Evolutionary conservation across 2,329 filamentous ascomycete genomes (phyloP).

Genomic region (Cercospora citrullina): DNA sequence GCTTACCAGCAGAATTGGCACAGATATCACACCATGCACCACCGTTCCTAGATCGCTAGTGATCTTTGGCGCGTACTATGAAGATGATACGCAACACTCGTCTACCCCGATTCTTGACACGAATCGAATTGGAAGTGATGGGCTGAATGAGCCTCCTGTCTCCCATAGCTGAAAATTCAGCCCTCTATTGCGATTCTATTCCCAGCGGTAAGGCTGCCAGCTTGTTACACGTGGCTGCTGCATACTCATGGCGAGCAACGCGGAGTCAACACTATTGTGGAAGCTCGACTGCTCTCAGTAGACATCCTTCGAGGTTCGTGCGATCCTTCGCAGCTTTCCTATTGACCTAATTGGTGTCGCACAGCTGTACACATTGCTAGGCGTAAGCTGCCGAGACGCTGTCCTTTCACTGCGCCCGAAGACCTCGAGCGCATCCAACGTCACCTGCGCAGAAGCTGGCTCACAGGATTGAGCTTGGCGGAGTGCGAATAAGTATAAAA

Average conservation of each 20-base stretch:
- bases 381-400: slow-evolving; percentile 5
- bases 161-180: neutral
- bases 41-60: too few relatives aligned
- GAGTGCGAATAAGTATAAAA: slow-evolving; percentile 4
- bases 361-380: neutral
- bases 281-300: neutral
- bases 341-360: neutral
- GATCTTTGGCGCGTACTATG: too few relatives aligned
- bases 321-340: neutral
- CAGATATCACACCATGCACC: too few relatives aligned
- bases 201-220: neutral
- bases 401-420: neutral
- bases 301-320: neutral
- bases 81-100: neutral
- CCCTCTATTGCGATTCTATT: neutral
- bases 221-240: neutral
- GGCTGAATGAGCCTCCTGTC: neutral
- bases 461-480: neutral
- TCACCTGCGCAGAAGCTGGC: neutral
- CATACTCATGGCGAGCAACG: neutral
- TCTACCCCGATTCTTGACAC: neutral
- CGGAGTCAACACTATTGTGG: neutral
- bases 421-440: neutral
- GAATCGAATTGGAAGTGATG: neutral
- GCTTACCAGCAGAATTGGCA: too few relatives aligned